Conservation (phyloP, 2,329 filamentous ascomycete genomes). For the Endoconidiophora laricicola region DNA sequence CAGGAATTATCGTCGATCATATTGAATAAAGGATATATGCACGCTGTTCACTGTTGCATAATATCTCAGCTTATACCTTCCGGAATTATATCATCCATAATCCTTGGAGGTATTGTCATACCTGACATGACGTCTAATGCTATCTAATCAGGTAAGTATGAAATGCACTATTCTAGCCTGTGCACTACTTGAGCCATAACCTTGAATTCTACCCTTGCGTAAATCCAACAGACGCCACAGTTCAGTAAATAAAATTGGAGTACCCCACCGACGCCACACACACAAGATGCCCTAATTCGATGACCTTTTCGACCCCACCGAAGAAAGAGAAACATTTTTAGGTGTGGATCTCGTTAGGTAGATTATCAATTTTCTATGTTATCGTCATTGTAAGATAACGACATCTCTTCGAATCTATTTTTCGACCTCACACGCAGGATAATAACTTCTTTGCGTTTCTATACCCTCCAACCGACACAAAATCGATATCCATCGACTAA, state of each 20-base stretch:
- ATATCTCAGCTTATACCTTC: too few relatives aligned
- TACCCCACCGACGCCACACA: constrained; percentile 2
- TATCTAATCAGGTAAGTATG: neutral
- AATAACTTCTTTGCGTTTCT: constrained; percentile 48
- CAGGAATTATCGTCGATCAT: too few relatives aligned
- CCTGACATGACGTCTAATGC: constrained; percentile 1
- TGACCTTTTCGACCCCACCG: neutral
- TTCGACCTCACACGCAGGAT: constrained; percentile 56
- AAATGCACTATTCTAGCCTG: neutral
- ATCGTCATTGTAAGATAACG: too few relatives aligned
- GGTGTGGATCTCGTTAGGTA: neutral
- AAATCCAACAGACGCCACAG: too few relatives aligned
- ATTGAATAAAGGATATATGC: too few relatives aligned
- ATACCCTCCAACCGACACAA: constrained; percentile 7
- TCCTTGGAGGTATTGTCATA: neutral
- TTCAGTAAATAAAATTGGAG: too few relatives aligned
- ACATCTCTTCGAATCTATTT: constrained; percentile 6
- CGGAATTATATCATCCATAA: neutral
- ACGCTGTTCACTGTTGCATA: too few relatives aligned
- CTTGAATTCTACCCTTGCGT: too few relatives aligned
- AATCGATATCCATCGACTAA: constrained; percentile 13
- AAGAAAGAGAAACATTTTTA: neutral
- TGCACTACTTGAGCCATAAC: neutral
- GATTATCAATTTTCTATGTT: too few relatives aligned
- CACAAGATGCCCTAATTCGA: constrained; percentile 10